Percentiles rank a stretch among this genome's conserved stretches.
Evolutionary conservation across 352 stramenopile species (phyloP).

Genomic region (Aphanomyces cochlioides): DNA sequence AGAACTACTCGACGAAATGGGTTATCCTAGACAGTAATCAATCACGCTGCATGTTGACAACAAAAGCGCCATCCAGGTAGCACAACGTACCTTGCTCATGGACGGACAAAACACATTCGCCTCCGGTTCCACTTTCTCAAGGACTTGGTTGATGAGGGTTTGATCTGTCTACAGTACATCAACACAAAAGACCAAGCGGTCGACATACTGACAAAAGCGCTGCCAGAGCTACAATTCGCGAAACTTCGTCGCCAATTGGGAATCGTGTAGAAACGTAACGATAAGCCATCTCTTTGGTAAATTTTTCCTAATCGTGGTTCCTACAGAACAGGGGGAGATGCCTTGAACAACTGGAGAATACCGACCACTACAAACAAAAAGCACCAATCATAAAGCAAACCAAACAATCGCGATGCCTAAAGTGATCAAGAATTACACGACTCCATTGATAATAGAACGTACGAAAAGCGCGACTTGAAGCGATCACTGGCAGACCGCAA

Average conservation of each 20-base stretch:
- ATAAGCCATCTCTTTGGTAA: too few species aligned
- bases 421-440: too few species aligned
- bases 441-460: too few species aligned
- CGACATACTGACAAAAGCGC: not conserved
- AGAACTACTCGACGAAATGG: not conserved
- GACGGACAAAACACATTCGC: not conserved
- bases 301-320: too few species aligned
- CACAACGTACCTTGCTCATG: not conserved
- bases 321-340: too few species aligned
- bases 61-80: constrained; percentile 6
- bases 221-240: not conserved
- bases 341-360: too few species aligned
- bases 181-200: constrained; percentile 2
- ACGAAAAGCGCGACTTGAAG: too few species aligned
- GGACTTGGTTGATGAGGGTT: not conserved
- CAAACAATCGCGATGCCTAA: too few species aligned
- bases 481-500: too few species aligned
- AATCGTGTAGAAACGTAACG: too few species aligned
- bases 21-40: not conserved
- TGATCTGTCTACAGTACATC: not conserved
- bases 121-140: not conserved
- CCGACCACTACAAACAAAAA: too few species aligned
- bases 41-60: not conserved
- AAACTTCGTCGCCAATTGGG: not conserved
- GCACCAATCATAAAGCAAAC: too few species aligned